Percentiles rank a stretch among this genome's conserved stretches.
Evolutionary conservation across 306 rosid species (phyloP).

Genomic region (Gleditsia sinensis): DNA sequence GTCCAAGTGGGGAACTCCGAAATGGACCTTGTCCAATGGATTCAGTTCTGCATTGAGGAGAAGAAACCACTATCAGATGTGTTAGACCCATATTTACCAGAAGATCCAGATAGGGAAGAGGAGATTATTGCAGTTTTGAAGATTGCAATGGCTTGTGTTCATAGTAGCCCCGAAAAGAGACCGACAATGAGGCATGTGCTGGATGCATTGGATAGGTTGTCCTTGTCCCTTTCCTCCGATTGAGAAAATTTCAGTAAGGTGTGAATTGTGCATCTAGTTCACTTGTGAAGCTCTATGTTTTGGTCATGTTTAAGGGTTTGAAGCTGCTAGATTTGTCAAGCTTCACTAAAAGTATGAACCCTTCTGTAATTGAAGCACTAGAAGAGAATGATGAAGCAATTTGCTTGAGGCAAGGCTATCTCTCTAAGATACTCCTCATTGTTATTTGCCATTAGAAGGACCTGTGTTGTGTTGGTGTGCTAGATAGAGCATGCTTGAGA

Average conservation of each 20-base stretch:
- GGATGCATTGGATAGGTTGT: conserved; percentile 77
- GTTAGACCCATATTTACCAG: conserved; percentile 69
- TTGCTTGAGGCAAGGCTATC: conserved; percentile 30
- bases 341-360: conserved; percentile 30
- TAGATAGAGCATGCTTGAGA: conserved; percentile 21
- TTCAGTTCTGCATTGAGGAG: conserved; percentile 90
- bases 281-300: conserved; percentile 41
- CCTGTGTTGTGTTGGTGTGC: conserved; percentile 26
- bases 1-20: conserved; percentile 76
- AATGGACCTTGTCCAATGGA: conserved; percentile 94
- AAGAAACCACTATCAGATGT: conserved; percentile 88
- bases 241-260: conserved; percentile 40
- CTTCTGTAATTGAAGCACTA: conserved; percentile 31
- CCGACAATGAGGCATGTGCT: conserved; percentile 86
- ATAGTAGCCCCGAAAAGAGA: conserved; percentile 82
- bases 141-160: conserved; percentile 92
- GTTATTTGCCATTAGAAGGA: conserved; percentile 13
- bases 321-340: conserved; percentile 30
- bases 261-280: conserved; percentile 36
- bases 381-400: conserved; percentile 29
- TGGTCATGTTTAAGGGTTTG: conserved; percentile 27
- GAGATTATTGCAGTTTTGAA: conserved; percentile 82
- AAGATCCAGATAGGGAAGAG: conserved; percentile 75
- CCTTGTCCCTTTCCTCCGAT: conserved; percentile 51
- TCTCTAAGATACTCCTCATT: conserved; percentile 29